A percentile compares a stretch with the other conserved stretches of the same genome.
Evolutionary conservation across 2,329 filamentous ascomycete species (phyloP).

Genomic region (Pseudocercospora macadamiae): DNA sequence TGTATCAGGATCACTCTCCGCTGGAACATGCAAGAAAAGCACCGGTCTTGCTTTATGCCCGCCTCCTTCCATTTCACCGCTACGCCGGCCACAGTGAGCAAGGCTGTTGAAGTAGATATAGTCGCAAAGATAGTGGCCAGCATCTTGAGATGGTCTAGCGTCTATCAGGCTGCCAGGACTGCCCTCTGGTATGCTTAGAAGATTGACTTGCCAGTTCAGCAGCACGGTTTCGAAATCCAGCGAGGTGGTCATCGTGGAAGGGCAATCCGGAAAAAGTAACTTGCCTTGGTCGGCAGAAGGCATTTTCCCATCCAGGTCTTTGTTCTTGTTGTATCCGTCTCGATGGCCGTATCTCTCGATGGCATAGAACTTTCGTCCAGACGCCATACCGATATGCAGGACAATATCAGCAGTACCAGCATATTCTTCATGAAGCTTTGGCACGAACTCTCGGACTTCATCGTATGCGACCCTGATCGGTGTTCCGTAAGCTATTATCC

Average conservation of each 20-base stretch:
- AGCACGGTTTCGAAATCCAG: conserved; percentile 37
- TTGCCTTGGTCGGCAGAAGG: conserved; percentile 32
- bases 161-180: conserved; percentile 34
- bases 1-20: conserved; percentile 39
- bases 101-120: conserved; percentile 49
- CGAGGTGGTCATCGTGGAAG: conserved; percentile 33
- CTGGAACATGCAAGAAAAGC: conserved; percentile 49
- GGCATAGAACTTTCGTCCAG: conserved; percentile 65
- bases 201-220: conserved; percentile 32
- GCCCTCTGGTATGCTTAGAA: conserved; percentile 31
- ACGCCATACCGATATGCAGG: conserved; percentile 80
- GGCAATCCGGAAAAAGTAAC: conserved; percentile 34
- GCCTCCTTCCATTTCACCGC: conserved; percentile 25
- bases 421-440: conserved; percentile 60
- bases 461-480: conserved; percentile 74
- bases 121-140: conserved; percentile 49
- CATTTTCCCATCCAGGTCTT: conserved; percentile 66
- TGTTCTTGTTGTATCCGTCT: conserved; percentile 66
- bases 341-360: conserved; percentile 72
- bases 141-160: conserved; percentile 43
- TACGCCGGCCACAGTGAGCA: conserved; percentile 37
- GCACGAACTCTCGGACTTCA: conserved; percentile 65
- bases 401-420: conserved; percentile 62
- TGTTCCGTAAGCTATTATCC: conserved; percentile 65
- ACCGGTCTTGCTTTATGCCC: conserved; percentile 35